These are phyloP conservation scores for Boletus patriciae DNA, from an alignment of 768 basidiomycete species.

Conservation along the genomic window DNA sequence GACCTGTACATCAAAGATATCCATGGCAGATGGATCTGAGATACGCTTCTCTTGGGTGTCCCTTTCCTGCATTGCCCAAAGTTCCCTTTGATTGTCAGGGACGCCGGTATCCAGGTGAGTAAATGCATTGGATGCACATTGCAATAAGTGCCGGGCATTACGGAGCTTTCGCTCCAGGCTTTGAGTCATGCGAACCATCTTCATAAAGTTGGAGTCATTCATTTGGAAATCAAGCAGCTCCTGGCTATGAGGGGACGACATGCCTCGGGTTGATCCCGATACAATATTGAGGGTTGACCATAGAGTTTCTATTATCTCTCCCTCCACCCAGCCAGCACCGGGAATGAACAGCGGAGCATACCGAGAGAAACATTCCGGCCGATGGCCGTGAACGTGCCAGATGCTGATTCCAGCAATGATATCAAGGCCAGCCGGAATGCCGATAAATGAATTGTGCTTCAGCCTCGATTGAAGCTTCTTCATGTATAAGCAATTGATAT, in stretches of 20 bases:
- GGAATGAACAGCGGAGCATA: neutral
- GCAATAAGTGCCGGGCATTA: too few species aligned
- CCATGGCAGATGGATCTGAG: too few species aligned
- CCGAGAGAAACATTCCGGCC: constrained; percentile 19
- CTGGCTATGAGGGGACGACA: neutral
- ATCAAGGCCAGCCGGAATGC: neutral
- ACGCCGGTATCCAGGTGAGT: too few species aligned
- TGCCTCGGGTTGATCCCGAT: neutral
- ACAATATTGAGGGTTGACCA: constrained; percentile 1
- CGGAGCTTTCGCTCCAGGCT: too few species aligned
- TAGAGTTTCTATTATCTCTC: constrained; percentile 10
- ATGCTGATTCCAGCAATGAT: constrained; percentile 22
- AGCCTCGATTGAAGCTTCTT: neutral
- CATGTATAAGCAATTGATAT: too few species aligned
- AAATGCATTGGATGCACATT: too few species aligned
- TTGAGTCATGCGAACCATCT: constrained; percentile 7
- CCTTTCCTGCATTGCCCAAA: too few species aligned
- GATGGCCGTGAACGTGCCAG: constrained; percentile 30
- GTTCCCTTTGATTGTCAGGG: too few species aligned
- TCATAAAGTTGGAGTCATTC: constrained; percentile 9
- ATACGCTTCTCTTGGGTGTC: too few species aligned
- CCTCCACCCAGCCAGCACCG: neutral
- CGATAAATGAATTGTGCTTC: neutral
- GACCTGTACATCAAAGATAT: too few species aligned
- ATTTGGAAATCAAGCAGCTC: constrained; percentile 6